phyloP scores from a whole-genome alignment of 164 flowering plant species.

The Umbilicus rupestris region DNA sequence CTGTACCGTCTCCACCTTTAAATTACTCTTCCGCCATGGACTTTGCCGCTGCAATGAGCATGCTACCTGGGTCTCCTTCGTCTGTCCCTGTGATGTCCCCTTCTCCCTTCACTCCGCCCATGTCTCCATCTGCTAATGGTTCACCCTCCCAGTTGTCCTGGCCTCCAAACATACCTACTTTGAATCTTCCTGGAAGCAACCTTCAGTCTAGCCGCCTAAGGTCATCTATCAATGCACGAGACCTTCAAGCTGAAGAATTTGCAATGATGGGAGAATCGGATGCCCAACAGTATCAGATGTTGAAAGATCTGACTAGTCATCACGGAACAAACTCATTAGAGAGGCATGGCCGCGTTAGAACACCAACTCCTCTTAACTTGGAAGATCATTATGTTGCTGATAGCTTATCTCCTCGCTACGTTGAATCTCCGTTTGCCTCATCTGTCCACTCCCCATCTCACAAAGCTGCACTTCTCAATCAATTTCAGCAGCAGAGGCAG shows the following conservation, averaged over 20 bases:
- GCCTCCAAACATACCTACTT: slow-evolving; percentile 78
- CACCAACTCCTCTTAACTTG: slow-evolving; percentile 62
- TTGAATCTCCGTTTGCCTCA: slow-evolving; percentile 42
- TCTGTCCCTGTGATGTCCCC: slow-evolving; percentile 61
- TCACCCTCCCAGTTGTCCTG: slow-evolving; percentile 52
- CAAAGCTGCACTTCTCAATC: slow-evolving; percentile 63
- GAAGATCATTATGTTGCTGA: slow-evolving; percentile 75
- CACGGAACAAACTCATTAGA: slow-evolving; percentile 36
- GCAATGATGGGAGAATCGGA: slow-evolving; percentile 48
- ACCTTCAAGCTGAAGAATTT: slow-evolving; percentile 46
- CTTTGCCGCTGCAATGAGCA: slow-evolving; percentile 64
- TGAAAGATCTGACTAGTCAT: slow-evolving; percentile 46
- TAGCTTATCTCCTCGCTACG: slow-evolving; percentile 55
- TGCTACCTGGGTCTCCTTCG: slow-evolving; percentile 75
- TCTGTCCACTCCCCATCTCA: slow-evolving; percentile 67
- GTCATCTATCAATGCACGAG: slow-evolving; percentile 80
- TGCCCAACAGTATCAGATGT: slow-evolving; percentile 52
- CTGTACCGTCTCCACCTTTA: slow-evolving; percentile 78
- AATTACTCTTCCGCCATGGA: slow-evolving; percentile 51
- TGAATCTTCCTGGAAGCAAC: slow-evolving; percentile 88
- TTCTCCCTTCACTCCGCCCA: slow-evolving; percentile 71
- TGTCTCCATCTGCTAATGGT: slow-evolving; percentile 76
- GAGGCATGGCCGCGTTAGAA: slow-evolving; percentile 45
- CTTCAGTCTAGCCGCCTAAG: slow-evolving; percentile 83
- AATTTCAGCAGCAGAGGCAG: slow-evolving; percentile 81